Conservation (phyloP, 2,329 filamentous ascomycete genomes). For the Bipolaris gigantea region DNA sequence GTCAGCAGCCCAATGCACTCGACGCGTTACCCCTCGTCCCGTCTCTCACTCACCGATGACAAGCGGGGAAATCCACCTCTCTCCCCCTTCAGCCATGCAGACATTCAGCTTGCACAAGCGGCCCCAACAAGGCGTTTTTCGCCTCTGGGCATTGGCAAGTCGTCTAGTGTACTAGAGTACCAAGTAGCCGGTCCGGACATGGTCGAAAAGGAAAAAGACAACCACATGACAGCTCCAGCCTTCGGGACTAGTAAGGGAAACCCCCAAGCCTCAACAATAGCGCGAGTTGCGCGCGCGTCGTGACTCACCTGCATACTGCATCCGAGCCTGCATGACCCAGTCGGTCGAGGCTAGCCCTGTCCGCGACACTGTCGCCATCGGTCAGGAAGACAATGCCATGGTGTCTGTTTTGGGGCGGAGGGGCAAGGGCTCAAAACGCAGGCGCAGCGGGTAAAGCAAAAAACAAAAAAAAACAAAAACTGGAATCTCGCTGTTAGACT, state of each 20-base stretch:
- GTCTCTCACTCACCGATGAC: not conserved
- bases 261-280: not conserved
- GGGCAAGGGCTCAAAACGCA: too few relatives aligned
- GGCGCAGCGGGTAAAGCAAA: too few relatives aligned
- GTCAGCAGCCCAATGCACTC: not conserved
- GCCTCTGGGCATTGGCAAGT: not conserved
- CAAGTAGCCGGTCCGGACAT: not conserved
- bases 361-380: not conserved
- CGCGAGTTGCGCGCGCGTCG: not conserved
- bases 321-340: not conserved
- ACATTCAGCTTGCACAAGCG: not conserved
- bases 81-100: not conserved
- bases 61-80: not conserved
- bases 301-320: not conserved
- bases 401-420: not conserved
- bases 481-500: too few relatives aligned
- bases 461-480: too few relatives aligned
- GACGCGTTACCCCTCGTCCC: not conserved
- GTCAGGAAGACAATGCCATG: not conserved
- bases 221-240: not conserved
- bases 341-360: not conserved
- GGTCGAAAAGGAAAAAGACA: not conserved
- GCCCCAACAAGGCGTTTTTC: slow-evolving; percentile 2
- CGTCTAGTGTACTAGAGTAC: not conserved
- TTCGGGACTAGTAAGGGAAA: not conserved